These are phyloP conservation scores for apple (Malus domestica) DNA, from an alignment of 306 rosid genomes.

Conservation along the genomic window DNA sequence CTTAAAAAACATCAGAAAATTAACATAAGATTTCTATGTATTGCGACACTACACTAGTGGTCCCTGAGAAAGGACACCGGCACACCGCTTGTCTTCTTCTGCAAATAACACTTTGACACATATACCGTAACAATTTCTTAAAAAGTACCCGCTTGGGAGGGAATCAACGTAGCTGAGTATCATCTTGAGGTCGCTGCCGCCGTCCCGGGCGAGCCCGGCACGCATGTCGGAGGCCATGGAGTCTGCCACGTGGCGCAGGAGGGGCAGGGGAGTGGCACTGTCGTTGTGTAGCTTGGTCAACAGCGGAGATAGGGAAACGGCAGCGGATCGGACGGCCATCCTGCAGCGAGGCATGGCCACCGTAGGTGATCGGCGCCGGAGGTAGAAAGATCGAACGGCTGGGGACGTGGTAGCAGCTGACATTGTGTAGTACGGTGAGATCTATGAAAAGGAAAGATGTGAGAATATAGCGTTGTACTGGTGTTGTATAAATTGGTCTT, in stretches of 20 bases:
- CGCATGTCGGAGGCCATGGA: conserved; percentile 63
- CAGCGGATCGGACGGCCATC: conserved; percentile 56
- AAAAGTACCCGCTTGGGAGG: conserved; percentile 76
- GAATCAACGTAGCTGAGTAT: conserved; percentile 65
- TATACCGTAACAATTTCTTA: no score
- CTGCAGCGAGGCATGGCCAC: conserved; percentile 24
- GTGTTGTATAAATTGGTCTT: neutral
- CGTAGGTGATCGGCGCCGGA: conserved; percentile 34
- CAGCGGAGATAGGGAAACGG: conserved; percentile 35
- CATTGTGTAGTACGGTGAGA: conserved; percentile 23
- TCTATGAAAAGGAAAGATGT: neutral
- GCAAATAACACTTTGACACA: no score
- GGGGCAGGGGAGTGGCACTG: conserved; percentile 66
- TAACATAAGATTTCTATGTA: neutral
- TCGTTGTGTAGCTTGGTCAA: conserved; percentile 50
- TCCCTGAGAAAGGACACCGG: no score
- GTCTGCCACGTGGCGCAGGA: conserved; percentile 62
- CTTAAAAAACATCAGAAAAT: conserved; percentile 23
- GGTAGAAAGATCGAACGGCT: conserved; percentile 34
- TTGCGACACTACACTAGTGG: neutral
- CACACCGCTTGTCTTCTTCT: no score
- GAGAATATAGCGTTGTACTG: neutral
- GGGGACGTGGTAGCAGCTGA: conserved; percentile 33
- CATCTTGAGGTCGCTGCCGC: conserved; percentile 70
- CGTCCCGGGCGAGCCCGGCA: conserved; percentile 58